phyloP scores from a whole-genome alignment of 139 green algal species.

The Nannochloris sp. region DNA sequence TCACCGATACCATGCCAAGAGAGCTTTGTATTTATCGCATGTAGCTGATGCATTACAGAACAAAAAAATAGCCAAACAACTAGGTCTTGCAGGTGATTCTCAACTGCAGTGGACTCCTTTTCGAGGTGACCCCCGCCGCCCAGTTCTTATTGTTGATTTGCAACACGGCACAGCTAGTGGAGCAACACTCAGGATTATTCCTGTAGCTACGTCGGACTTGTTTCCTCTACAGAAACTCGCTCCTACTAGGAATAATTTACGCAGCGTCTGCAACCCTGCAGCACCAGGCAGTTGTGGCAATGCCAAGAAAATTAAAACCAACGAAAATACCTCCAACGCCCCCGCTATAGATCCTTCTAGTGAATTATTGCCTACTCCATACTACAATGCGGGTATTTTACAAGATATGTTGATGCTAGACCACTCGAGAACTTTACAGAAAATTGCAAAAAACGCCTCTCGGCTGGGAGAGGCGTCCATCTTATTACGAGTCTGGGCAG shows the following conservation, averaged over 20 bases:
- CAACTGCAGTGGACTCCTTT: no score
- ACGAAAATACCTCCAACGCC: neutral
- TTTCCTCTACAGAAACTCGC: constrained; percentile 48
- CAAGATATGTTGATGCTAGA: constrained; percentile 39
- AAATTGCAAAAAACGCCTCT: constrained; percentile 8
- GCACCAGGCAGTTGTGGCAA: neutral
- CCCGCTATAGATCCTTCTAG: neutral
- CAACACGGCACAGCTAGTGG: neutral
- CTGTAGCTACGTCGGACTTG: neutral
- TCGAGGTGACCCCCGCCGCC: constrained; percentile 40
- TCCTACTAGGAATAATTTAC: constrained; percentile 46
- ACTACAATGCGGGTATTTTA: constrained; percentile 64
- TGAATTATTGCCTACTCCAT: constrained; percentile 42
- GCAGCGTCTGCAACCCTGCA: neutral
- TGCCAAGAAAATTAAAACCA: neutral
- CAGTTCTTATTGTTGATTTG: constrained; percentile 47
- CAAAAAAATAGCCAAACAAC: no score
- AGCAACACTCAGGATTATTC: constrained; percentile 34
- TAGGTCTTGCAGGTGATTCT: no score
- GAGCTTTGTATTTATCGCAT: constrained; percentile 50
- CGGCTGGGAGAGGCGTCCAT: constrained; percentile 40
- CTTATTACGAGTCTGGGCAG: constrained; percentile 64
- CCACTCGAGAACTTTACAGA: constrained; percentile 26
- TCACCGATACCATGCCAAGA: constrained; percentile 61
- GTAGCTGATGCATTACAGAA: constrained; percentile 30